Base-by-base conservation (phyloP, 2,329 filamentous ascomycete species). In the Clonostachys chloroleuca region DNA sequence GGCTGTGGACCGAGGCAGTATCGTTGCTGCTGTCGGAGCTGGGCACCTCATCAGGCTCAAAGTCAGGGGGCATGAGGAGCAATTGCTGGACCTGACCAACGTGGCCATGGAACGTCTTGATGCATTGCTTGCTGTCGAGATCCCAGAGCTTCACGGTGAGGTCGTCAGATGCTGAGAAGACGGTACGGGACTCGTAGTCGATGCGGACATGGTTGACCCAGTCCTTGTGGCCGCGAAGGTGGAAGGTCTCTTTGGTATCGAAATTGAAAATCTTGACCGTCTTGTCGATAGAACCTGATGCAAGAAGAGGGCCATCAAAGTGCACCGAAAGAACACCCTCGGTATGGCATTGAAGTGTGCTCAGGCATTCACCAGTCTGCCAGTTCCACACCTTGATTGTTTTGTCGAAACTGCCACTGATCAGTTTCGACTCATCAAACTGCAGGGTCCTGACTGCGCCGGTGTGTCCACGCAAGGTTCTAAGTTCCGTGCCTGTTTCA, bases 141-240 rank as follows among this genome's bases (percentile, higher is more conserved):
- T 97, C 92, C 92, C 92, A 96, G 2, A 99, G 75, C 56, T 91
- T 89, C 55, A 95, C 83, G 0, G 88, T 94, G 60, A 90, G 86
- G 64, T 99, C 94, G 61, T 99, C 94, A 1, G 91, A 96, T 2
- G 91, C 91, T 0, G 92, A 96, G 59, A 97, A 87, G 5, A 97
- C 78, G 1, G 92, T 96, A 13, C 89, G 84, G 10, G 89, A 95
- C 2, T 79, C 70, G 0, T 84, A 78, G 63, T 99, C 91, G 36
- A 99, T 81, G 54, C 87, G 86, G 34, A 97, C 92, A n/a, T 89
- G 86, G 67, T 99, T 99, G 58, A 99, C 92, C 89, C 92, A 97
- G 64, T 97, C 92, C 1, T 77, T 82, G 63, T 99, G 94, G 9
- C 92, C 92, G 20, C 85, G 83, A 12, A 99, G 75, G 45, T 83